Percentiles rank a stretch among this genome's conserved stretches.
Evolutionary conservation across 106 monocot genomes (phyloP).

Genomic region (Dactylorhiza incarnata): DNA sequence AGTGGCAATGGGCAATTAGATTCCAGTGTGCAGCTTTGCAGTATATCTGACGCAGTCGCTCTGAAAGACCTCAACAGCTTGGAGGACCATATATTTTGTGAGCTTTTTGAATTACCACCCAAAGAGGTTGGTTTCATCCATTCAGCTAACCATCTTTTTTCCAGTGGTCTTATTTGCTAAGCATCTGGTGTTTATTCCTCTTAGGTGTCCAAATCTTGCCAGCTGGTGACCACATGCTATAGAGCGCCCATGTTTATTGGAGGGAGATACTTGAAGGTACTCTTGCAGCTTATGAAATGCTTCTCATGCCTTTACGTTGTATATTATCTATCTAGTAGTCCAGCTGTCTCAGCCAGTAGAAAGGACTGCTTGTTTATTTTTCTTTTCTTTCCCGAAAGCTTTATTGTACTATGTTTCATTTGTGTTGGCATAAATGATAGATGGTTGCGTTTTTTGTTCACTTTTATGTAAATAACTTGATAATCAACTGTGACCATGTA

Average conservation of each 20-base stretch:
- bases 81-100: constrained; percentile 47
- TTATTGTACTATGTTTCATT: neutral
- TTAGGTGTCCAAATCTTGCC: constrained; percentile 50
- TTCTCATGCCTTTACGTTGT: neutral
- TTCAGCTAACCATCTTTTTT: neutral
- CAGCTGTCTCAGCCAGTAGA: too few relatives aligned
- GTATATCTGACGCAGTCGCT: constrained; percentile 57
- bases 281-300: neutral
- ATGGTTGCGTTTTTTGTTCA: neutral
- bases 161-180: neutral
- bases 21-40: constrained; percentile 16
- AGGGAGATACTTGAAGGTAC: constrained; percentile 96
- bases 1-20: constrained; percentile 3
- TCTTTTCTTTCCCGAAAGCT: neutral
- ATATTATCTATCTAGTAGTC: neutral
- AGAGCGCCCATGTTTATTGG: constrained; percentile 77
- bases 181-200: constrained; percentile 1
- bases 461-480: neutral
- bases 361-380: neutral
- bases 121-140: constrained; percentile 40
- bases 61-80: constrained; percentile 42
- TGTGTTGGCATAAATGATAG: neutral
- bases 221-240: constrained; percentile 40
- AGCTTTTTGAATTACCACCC: constrained; percentile 45
- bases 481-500: neutral